phyloP scores from a whole-genome alignment of 2,329 filamentous ascomycete species.

The Venturia aucupariae region DNA sequence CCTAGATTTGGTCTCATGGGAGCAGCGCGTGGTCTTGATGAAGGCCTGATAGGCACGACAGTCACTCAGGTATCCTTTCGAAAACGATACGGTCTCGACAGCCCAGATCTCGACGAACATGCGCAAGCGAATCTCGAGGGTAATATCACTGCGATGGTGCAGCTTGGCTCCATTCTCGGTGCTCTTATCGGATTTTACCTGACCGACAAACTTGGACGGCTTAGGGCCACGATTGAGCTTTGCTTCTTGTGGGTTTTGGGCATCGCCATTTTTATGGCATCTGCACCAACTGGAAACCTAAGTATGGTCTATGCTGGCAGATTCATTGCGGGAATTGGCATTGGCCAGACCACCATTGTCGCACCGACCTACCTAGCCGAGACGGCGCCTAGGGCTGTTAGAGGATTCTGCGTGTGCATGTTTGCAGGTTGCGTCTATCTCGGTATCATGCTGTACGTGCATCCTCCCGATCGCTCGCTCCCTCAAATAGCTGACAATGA shows the following conservation, averaged over 20 bases:
- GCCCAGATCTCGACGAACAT: constrained; percentile 22
- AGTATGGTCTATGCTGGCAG: constrained; percentile 53
- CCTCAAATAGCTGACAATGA: neutral
- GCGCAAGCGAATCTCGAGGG: constrained; percentile 31
- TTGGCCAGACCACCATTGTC: constrained; percentile 51
- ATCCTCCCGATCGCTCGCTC: neutral
- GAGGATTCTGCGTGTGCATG: constrained; percentile 64
- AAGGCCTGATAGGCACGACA: constrained; percentile 66
- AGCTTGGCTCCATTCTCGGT: constrained; percentile 65
- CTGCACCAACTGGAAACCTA: constrained; percentile 27
- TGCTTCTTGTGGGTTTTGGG: constrained; percentile 33
- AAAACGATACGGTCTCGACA: constrained; percentile 29
- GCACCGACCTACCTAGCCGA: constrained; percentile 61
- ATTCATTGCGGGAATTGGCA: constrained; percentile 57
- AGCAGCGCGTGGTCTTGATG: constrained; percentile 68
- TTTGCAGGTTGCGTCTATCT: constrained; percentile 66
- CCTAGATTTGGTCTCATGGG: constrained; percentile 60
- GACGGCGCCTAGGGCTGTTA: constrained; percentile 57
- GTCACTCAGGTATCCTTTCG: constrained; percentile 31
- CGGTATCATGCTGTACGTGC: constrained; percentile 55
- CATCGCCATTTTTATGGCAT: constrained; percentile 33
- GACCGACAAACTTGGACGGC: constrained; percentile 35
- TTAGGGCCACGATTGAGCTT: constrained; percentile 35
- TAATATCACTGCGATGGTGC: constrained; percentile 75
- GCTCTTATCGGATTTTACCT: constrained; percentile 52